Percentiles rank a stretch among this genome's conserved stretches.
phyloP scores from a whole-genome alignment of 768 basidiomycete species.

The Lactifluus pinguis region DNA sequence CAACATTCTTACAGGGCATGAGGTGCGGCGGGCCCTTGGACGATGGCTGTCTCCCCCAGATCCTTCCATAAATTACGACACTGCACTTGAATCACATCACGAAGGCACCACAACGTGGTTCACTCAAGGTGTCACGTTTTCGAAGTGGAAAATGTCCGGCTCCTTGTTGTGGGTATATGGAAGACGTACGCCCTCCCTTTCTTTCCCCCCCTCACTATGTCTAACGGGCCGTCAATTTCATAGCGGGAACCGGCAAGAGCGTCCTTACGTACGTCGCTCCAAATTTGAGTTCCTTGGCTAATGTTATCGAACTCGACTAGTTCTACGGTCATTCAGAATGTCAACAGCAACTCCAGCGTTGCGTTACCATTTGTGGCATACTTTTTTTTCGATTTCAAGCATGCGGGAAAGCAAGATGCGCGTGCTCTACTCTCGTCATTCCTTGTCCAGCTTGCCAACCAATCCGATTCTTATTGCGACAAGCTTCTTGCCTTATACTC shows the following conservation, averaged over 20 bases:
- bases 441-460: too few relatives aligned
- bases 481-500: background rate
- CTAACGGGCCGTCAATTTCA: too few relatives aligned
- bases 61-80: background rate
- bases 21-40: background rate
- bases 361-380: too few relatives aligned
- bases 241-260: background rate
- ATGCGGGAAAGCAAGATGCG: background rate
- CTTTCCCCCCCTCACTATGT: too few relatives aligned
- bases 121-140: background rate
- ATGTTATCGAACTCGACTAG: too few relatives aligned
- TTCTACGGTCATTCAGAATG: too few relatives aligned
- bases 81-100: background rate
- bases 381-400: background rate
- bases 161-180: constrained; percentile 1
- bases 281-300: too few relatives aligned
- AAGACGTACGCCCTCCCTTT: too few relatives aligned
- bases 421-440: background rate
- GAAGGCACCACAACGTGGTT: background rate
- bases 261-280: too few relatives aligned
- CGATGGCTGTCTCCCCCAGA: background rate
- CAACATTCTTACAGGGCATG: background rate
- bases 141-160: background rate
- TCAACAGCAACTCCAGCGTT: too few relatives aligned
- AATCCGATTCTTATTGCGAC: background rate